Base-by-base conservation (phyloP, 768 basidiomycete genomes). In the Leccinellum luteum region DNA sequence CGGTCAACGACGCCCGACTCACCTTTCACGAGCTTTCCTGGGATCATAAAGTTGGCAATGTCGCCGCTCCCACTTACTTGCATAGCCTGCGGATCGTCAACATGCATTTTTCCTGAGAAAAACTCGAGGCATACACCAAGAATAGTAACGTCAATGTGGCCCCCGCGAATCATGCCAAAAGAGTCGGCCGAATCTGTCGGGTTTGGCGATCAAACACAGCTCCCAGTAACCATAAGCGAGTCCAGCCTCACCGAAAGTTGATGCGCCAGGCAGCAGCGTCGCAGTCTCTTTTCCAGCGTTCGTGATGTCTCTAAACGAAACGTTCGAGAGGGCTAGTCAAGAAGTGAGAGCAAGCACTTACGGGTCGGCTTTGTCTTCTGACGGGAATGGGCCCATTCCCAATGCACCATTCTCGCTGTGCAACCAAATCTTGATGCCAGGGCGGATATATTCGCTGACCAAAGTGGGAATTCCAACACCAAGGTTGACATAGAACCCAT, bases 11-110 rank as follows among this genome's bases (percentile, higher is more conserved):
- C 89, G 91, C 59, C n/a, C 34, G 31, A 15, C 63, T 15, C 61
- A 82, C 89, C 89, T 79, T 90, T 92, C 32, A 93, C 81, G 69
- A 94, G 81, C 76, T 97, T 95, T 14, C 93, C 92, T 3, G 95
- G 95, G 66, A 97, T 94, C 94, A 97, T 98, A 71, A 92, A 98
- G 78, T 97, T 98, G 57, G 95, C 95, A 61, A 98, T 89, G 71
- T 98, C 95, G 38, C 92, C 94, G 1, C 84, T 84, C 62, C 90
- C 86, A 2, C 92, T 94, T 48, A 98, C 95, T 80, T 98, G 87
- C 92, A 98, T 92, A 10, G 93, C 92, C 90, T 92, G 57, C 10
- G 44, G 52, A 53, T 44, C 6, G n/a, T 66, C 25, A 51, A 45
- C 30, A 43, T 3, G 7, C 27, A 45, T 14, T 30, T 48, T 27